Evolutionary conservation across 1,139 yeast species (phyloP).

Genomic region (Candida neerlandica): DNA sequence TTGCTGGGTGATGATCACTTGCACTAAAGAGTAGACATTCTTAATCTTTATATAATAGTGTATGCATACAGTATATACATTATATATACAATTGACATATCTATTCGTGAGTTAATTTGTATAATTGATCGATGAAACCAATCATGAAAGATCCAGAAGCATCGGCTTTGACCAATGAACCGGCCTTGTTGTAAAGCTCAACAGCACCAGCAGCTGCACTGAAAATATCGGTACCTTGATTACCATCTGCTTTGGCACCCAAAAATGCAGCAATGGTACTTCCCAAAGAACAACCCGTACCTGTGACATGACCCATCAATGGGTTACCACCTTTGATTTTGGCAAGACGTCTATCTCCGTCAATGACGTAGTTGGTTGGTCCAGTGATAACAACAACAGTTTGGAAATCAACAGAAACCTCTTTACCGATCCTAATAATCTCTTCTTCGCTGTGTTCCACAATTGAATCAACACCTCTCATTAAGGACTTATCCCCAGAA

Average conservation of each 20-base stretch:
- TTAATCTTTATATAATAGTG: too few species aligned
- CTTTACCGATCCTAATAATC: constrained; percentile 42
- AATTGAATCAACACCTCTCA: constrained; percentile 78
- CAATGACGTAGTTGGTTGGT: constrained; percentile 30
- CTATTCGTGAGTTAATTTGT: constrained; percentile 19
- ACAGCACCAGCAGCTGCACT: constrained; percentile 64
- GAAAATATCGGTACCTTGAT: constrained; percentile 29
- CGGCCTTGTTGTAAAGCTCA: constrained; percentile 64
- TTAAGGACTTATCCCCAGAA: constrained; percentile 35
- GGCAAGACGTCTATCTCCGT: constrained; percentile 17
- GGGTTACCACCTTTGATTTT: constrained; percentile 61
- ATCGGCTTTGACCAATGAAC: constrained; percentile 49
- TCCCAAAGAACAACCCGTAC: constrained; percentile 86
- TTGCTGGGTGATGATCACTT: too few species aligned
- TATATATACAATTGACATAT: background rate
- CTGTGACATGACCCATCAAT: constrained; percentile 77
- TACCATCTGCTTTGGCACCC: constrained; percentile 44
- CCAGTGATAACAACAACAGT: constrained; percentile 76
- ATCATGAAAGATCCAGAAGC: constrained; percentile 58
- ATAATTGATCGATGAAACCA: constrained; percentile 48
- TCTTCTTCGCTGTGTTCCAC: constrained; percentile 34
- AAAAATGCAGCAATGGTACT: constrained; percentile 66
- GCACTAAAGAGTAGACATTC: too few species aligned
- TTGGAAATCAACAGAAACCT: constrained; percentile 57
- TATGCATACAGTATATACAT: too few species aligned